phyloP scores from a whole-genome alignment of 176 grass and related monocot species.

The Oryza officinalis region DNA sequence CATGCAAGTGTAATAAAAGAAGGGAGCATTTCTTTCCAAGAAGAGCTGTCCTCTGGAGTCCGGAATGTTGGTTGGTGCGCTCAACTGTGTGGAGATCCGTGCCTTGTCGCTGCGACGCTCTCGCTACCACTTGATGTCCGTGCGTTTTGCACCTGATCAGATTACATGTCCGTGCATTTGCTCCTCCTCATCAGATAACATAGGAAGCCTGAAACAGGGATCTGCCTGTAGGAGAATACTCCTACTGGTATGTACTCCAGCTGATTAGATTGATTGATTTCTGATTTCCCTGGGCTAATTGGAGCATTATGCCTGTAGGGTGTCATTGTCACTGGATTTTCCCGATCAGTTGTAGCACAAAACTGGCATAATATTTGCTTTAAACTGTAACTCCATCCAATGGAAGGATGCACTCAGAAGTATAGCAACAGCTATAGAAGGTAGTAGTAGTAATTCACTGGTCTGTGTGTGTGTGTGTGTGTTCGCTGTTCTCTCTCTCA shows the following conservation, averaged over 20 bases:
- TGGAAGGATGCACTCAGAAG: not conserved
- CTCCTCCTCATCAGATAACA: not conserved
- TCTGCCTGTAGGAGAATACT: not conserved
- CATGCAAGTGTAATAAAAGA: not conserved
- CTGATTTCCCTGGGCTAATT: not conserved
- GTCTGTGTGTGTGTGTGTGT: not conserved
- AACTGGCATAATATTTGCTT: not conserved
- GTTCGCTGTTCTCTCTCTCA: not conserved
- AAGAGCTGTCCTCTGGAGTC: not conserved
- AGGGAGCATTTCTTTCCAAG: not conserved
- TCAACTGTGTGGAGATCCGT: not conserved
- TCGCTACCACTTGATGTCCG: not conserved
- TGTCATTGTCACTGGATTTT: not conserved
- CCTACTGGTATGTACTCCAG: not conserved
- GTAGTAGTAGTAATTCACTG: not conserved
- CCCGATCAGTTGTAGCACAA: not conserved
- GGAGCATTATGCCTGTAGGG: not conserved
- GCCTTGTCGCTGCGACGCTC: not conserved
- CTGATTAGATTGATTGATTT: not conserved
- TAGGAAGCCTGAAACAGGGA: not conserved
- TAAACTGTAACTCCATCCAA: not conserved
- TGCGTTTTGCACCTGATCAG: not conserved
- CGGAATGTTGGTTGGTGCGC: not conserved
- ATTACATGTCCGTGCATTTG: not conserved
- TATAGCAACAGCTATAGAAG: not conserved